Evolutionary conservation across 129 eudicot species (phyloP).

Genomic region (Flaveria bidentis): DNA sequence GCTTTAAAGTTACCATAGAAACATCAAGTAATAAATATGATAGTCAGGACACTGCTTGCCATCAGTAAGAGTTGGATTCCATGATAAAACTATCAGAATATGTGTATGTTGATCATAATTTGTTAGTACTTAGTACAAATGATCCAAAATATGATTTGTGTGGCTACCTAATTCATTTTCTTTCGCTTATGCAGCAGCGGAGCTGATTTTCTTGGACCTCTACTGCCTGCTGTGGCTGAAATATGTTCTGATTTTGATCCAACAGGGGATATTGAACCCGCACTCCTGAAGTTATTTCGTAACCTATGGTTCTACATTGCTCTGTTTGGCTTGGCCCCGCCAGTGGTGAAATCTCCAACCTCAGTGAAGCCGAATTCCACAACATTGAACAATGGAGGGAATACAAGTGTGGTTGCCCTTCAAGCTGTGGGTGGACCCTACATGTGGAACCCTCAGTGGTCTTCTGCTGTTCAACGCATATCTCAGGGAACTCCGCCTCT

Average conservation of each 20-base stretch:
- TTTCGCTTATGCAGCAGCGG: slow-evolving; percentile 71
- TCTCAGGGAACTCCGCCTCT: slow-evolving; percentile 99
- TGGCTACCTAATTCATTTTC: slow-evolving; percentile 24
- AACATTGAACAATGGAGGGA: slow-evolving; percentile 76
- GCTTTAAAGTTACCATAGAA: slow-evolving; percentile 6
- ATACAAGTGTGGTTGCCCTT: slow-evolving; percentile 64
- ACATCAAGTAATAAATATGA: slow-evolving; percentile 2
- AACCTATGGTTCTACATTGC: slow-evolving; percentile 99
- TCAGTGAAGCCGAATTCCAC: slow-evolving; percentile 65
- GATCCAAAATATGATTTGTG: slow-evolving; percentile 10
- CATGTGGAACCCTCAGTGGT: slow-evolving; percentile 94
- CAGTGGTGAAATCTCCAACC: slow-evolving; percentile 58
- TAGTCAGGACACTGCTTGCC: slow-evolving; percentile 16
- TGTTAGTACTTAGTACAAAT: slow-evolving; percentile 2
- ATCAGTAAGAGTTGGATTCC: not conserved
- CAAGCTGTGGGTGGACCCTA: slow-evolving; percentile 98
- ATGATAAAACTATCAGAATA: slow-evolving; percentile 9
- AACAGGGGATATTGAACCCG: slow-evolving; percentile 76
- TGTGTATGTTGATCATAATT: slow-evolving; percentile 5
- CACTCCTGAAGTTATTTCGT: slow-evolving; percentile 89
- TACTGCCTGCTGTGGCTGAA: slow-evolving; percentile 98
- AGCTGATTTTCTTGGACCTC: slow-evolving; percentile 99
- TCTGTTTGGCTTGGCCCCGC: slow-evolving; percentile 97
- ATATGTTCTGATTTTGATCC: slow-evolving; percentile 97
- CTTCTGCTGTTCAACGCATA: slow-evolving; percentile 90